Base-by-base conservation (phyloP, 169 alveolate species). In the Babesia bigemina region DNA sequence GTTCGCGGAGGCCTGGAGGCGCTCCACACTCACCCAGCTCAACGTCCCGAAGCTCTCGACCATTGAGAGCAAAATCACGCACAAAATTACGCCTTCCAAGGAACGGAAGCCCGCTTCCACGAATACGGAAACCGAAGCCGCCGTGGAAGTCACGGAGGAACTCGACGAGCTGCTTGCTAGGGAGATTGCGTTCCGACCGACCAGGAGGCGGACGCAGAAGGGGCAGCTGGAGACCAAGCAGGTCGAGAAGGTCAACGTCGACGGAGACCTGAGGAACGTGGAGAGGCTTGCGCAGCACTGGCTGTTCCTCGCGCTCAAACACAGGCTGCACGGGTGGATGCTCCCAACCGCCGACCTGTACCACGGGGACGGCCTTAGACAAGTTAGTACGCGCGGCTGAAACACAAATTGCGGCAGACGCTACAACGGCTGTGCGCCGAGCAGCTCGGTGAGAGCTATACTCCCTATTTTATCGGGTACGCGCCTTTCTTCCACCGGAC, bases 391-490 rank as follows among this genome's bases (percentile, higher is more conserved):
- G n/a, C 48, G 36, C 19, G 14, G 33, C 50, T 45, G 17, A 10
- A 26, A 29, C 3, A 17, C 10, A 36, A 2, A 44, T 33, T 16
- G 14, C 26, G 60, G 36, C 53, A 79, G 87, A 90, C 88, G 28
- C 75, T 90, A 60, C 71, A 65, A 67, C 75, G 86, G 44, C 44
- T 90, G 39, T 90, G 94, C 57, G 65, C 57, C 16, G 86, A 86
- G 74, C 92, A 86, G 59, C 66, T 90, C 42, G 76, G 79, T 33
- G 70, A 86, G 26, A 57, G 67, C 53, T 77, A 83, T 52, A 81
- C 77, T 26, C 88, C 86, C n/a, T 82, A 82, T 78, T 90, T 90
- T 49, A 29, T 90, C 45, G 94, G 94, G 21, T 86, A 85, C 65
- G 84, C 85, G 29, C 94, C 94, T 4, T 86, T 82, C 60, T 59